These are phyloP conservation scores for Stereocaulon alpinum DNA, from an alignment of 495 filamentous ascomycete species.

Conservation along the genomic window DNA sequence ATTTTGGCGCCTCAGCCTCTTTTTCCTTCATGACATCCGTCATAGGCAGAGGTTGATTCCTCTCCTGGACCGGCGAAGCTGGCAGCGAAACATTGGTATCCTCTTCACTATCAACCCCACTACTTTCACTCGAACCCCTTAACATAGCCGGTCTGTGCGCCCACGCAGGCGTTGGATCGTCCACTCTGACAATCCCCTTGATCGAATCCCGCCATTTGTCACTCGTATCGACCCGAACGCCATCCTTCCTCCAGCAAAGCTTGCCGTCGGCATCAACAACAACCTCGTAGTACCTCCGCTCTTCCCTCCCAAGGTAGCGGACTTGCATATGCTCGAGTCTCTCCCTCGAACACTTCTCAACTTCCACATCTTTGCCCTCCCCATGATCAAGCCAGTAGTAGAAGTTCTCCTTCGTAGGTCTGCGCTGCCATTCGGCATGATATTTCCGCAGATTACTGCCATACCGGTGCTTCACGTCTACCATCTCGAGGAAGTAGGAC, in stretches of 20 bases:
- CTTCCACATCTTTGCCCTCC: constrained; percentile 49
- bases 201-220: constrained; percentile 68
- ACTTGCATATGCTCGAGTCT: constrained; percentile 59
- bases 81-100: constrained; percentile 1
- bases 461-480: constrained; percentile 81
- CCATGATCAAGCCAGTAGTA: constrained; percentile 95
- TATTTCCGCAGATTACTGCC: constrained; percentile 77
- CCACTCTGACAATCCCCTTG: constrained; percentile 59
- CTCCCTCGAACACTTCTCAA: constrained; percentile 52
- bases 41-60: not conserved
- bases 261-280: constrained; percentile 55
- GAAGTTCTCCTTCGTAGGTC: constrained; percentile 73
- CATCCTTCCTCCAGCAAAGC: constrained; percentile 74
- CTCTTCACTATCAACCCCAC: constrained; percentile 7
- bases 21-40: not conserved
- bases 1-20: not conserved
- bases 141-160: constrained; percentile 16
- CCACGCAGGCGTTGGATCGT: constrained; percentile 48
- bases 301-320: constrained; percentile 62
- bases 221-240: constrained; percentile 61
- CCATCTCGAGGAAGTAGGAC: constrained; percentile 89
- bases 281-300: constrained; percentile 63
- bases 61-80: not conserved
- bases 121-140: constrained; percentile 16
- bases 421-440: constrained; percentile 71